phyloP scores from a whole-genome alignment of 2,329 filamentous ascomycete genomes.

The Clathrospora elynae region DNA sequence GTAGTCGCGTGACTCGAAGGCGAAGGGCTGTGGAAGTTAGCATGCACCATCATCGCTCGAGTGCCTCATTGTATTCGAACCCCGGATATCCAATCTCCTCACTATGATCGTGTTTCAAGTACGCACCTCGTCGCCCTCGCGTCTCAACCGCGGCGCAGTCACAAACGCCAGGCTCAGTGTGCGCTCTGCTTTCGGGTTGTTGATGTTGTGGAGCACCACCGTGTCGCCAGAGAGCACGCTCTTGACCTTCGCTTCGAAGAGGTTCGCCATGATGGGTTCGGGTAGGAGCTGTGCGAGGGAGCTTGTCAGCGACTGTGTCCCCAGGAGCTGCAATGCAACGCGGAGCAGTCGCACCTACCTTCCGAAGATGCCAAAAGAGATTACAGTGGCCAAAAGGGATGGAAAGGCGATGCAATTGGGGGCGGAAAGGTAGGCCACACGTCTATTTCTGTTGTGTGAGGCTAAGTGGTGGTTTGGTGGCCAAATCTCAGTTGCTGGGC shows the following conservation, averaged over 20 bases:
- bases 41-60: too few relatives aligned
- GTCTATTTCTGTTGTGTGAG: conserved; percentile 10
- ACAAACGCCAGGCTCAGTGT: conserved; percentile 91
- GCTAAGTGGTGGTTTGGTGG: conserved; percentile 20
- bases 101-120: too few relatives aligned
- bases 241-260: conserved; percentile 69
- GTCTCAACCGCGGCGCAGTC: conserved; percentile 80
- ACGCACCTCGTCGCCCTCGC: conserved; percentile 81
- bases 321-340: conserved; percentile 13
- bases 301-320: conserved; percentile 40
- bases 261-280: conserved; percentile 37
- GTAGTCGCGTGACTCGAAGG: conserved; percentile 93
- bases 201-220: conserved; percentile 78
- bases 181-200: conserved; percentile 81
- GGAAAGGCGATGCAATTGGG: conserved; percentile 15
- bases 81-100: too few relatives aligned
- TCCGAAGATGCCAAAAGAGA: conserved; percentile 11
- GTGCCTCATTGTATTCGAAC: too few relatives aligned
- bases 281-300: conserved; percentile 21
- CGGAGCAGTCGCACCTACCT: conserved; percentile 14
- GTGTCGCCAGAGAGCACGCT: conserved; percentile 94
- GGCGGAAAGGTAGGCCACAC: conserved; percentile 6
- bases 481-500: conserved; percentile 16
- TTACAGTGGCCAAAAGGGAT: neutral
- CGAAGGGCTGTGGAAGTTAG: conserved; percentile 63